Conservation (phyloP, 108 stramenopile species). For the Schizochytrium sp. region DNA sequence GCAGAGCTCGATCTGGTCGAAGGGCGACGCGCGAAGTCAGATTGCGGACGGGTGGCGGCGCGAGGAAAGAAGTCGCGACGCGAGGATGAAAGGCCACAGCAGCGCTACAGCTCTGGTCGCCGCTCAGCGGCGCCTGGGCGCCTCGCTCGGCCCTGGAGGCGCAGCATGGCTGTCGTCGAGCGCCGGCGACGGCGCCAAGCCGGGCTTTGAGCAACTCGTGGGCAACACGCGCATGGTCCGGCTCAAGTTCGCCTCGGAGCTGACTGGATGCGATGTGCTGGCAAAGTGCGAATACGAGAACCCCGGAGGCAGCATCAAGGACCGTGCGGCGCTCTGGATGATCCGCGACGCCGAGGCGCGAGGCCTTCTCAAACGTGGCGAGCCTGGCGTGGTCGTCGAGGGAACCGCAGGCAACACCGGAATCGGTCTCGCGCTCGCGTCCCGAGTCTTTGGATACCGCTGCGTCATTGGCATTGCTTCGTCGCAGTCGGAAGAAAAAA, state of each 20-base stretch:
- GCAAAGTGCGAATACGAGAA: conserved; percentile 75
- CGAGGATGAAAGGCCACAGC: too few relatives aligned
- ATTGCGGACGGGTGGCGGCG: too few relatives aligned
- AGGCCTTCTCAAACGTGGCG: conserved; percentile 66
- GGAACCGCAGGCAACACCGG: conserved; percentile 83
- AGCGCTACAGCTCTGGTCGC: too few relatives aligned
- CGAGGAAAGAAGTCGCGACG: too few relatives aligned
- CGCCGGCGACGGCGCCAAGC: neutral
- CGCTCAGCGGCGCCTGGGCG: too few relatives aligned
- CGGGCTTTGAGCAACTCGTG: conserved; percentile 36
- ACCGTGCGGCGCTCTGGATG: conserved; percentile 72
- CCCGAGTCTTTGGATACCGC: conserved; percentile 73
- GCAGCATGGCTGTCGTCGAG: too few relatives aligned
- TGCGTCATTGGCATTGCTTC: conserved; percentile 78
- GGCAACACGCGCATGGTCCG: conserved; percentile 44
- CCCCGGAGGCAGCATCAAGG: conserved; percentile 77
- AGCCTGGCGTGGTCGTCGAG: conserved; percentile 56
- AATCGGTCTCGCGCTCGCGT: conserved; percentile 78
- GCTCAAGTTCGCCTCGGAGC: conserved; percentile 39
- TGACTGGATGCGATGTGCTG: conserved; percentile 30
- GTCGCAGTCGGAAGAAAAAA: conserved; percentile 75
- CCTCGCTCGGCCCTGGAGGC: too few relatives aligned
- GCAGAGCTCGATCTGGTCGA: too few relatives aligned
- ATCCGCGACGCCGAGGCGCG: conserved; percentile 70
- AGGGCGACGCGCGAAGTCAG: too few relatives aligned